phyloP scores from a whole-genome alignment of 176 grass and related monocot species.

The Microstegium vimineum region DNA sequence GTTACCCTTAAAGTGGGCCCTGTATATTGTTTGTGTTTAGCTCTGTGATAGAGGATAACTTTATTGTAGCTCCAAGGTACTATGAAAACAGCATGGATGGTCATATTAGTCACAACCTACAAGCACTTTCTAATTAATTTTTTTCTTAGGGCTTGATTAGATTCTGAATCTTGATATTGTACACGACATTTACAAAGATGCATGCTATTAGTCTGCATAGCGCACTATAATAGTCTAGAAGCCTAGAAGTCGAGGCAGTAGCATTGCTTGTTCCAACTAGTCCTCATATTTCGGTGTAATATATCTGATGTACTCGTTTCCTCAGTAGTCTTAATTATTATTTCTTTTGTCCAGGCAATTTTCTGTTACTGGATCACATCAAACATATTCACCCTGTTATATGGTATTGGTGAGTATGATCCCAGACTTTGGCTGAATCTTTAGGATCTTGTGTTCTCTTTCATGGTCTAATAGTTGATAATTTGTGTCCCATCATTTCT shows the following conservation, averaged over 20 bases:
- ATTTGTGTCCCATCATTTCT: slow-evolving; percentile 1
- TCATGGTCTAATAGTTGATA: neutral
- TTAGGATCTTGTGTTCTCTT: slow-evolving; percentile 13
- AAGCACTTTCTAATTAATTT: neutral
- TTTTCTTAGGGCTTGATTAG: neutral
- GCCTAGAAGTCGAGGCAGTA: neutral
- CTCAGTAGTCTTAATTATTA: neutral
- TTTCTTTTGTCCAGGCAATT: slow-evolving; percentile 52
- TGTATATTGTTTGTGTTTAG: too few species aligned
- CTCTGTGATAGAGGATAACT: too few species aligned
- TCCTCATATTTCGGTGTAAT: neutral
- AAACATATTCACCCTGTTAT: slow-evolving; percentile 71
- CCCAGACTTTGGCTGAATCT: neutral
- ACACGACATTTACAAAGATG: neutral
- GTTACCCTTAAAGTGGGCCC: too few species aligned
- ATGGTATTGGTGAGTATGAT: slow-evolving; percentile 70
- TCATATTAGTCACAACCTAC: neutral
- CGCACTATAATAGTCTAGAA: neutral
- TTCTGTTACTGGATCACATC: slow-evolving; percentile 95
- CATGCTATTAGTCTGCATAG: neutral
- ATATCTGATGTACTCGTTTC: neutral
- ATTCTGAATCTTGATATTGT: neutral
- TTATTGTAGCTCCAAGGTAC: too few species aligned
- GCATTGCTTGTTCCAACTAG: neutral
- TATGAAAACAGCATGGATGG: too few species aligned